A percentile compares a stretch with the other conserved stretches of the same genome.
Evolutionary conservation across 805 yeast genomes (phyloP).

Genomic region (Sporopachydermia lactativora): DNA sequence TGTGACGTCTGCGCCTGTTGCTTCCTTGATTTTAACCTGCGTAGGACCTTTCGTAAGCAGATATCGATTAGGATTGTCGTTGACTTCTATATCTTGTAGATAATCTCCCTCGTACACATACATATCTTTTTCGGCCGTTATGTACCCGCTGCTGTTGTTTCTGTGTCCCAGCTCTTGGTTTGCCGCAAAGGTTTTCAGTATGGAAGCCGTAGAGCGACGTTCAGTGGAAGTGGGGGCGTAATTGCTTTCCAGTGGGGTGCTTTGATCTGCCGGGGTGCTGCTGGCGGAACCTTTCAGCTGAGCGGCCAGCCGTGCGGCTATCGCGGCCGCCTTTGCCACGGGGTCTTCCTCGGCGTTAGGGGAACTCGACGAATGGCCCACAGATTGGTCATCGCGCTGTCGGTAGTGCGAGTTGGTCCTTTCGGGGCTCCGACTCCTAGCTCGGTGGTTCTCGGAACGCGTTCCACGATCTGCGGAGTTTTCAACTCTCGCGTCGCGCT

Average conservation of each 20-base stretch:
- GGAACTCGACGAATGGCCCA: neutral
- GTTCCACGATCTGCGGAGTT: too few relatives aligned
- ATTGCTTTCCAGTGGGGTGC: slow-evolving; percentile 2
- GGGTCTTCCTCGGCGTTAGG: slow-evolving; percentile 11
- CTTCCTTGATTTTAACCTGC: slow-evolving; percentile 15
- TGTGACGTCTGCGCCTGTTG: slow-evolving; percentile 15
- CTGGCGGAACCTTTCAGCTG: slow-evolving; percentile 9
- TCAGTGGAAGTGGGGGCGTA: neutral
- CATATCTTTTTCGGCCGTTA: slow-evolving; percentile 5
- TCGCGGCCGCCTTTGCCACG: slow-evolving; percentile 17
- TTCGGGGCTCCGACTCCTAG: too few relatives aligned
- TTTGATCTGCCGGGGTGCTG: slow-evolving; percentile 5
- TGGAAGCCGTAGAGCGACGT: slow-evolving; percentile 1
- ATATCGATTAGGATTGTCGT: slow-evolving; percentile 21
- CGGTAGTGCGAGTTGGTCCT: too few relatives aligned
- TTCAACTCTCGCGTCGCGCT: too few relatives aligned
- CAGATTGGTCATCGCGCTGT: neutral
- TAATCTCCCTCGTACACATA: neutral
- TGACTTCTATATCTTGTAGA: slow-evolving; percentile 17
- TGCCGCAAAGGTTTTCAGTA: slow-evolving; percentile 3
- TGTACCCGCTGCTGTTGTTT: slow-evolving; percentile 2
- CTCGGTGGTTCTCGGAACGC: too few relatives aligned
- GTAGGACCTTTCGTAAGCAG: slow-evolving; percentile 21
- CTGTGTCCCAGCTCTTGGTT: neutral
- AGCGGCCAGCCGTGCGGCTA: slow-evolving; percentile 21